phyloP scores from a whole-genome alignment of 495 filamentous ascomycete genomes.

The Aspergillus ostianus region DNA sequence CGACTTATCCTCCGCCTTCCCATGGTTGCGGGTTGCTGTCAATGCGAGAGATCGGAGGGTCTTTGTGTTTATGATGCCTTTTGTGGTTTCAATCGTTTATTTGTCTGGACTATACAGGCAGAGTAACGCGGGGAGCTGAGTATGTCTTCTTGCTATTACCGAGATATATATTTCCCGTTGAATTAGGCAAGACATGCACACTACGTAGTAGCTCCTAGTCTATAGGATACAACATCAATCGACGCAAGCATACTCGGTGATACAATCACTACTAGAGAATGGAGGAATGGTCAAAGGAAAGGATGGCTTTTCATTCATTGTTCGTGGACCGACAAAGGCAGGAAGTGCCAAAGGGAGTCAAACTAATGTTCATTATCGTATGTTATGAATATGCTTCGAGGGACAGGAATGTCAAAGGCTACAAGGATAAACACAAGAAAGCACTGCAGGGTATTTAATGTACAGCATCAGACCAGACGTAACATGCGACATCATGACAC shows the following conservation, averaged over 20 bases:
- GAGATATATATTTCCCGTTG: no score
- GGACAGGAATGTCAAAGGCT: slow-evolving; percentile 11
- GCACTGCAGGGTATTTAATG: slow-evolving; percentile 22
- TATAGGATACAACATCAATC: no score
- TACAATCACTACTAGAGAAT: background rate
- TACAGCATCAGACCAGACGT: slow-evolving; percentile 17
- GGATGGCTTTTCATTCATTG: background rate
- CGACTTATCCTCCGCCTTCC: no score
- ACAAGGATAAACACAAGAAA: slow-evolving; percentile 19
- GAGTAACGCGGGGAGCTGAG: no score
- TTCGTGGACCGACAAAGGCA: background rate
- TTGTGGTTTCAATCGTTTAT: background rate
- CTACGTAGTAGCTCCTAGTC: no score
- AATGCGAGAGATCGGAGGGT: background rate
- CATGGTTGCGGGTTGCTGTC: background rate
- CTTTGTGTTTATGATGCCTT: background rate
- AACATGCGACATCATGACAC: background rate
- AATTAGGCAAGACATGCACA: no score
- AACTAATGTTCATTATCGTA: slow-evolving; percentile 4
- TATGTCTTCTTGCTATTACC: no score
- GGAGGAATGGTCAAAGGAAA: background rate
- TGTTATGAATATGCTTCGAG: slow-evolving; percentile 3
- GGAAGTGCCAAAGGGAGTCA: background rate
- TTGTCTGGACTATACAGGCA: no score
- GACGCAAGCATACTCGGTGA: no score